phyloP scores from a whole-genome alignment of 2,329 filamentous ascomycete genomes.

The Neonectria hederae region DNA sequence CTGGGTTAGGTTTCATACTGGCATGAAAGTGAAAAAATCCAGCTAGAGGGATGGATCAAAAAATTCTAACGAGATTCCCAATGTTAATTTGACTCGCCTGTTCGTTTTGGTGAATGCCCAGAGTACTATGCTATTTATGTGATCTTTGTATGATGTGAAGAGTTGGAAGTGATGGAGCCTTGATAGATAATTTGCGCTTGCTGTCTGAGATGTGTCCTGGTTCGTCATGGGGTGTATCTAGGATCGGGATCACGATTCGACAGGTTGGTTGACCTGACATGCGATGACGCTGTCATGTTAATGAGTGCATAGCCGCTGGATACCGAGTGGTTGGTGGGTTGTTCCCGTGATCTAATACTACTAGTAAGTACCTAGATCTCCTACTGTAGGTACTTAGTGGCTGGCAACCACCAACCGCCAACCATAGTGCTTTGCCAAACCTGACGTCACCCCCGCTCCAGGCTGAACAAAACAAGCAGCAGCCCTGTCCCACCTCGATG shows the following conservation, averaged over 20 bases:
- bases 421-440: constrained; percentile 8
- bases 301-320: neutral
- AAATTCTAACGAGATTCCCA: constrained; percentile 50
- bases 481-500: constrained; percentile 28
- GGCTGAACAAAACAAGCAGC: constrained; percentile 30
- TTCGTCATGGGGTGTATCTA: neutral
- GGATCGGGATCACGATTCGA: too few species aligned
- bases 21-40: constrained; percentile 50
- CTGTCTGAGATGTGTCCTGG: neutral
- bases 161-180: neutral
- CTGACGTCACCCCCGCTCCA: constrained; percentile 47
- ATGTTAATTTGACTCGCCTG: constrained; percentile 42
- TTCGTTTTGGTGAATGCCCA: constrained; percentile 26
- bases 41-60: constrained; percentile 48
- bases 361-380: too few species aligned
- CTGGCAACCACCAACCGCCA: constrained; percentile 3
- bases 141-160: too few species aligned
- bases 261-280: too few species aligned
- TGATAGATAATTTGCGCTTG: neutral
- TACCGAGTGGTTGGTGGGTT: constrained; percentile 21
- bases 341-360: constrained; percentile 11
- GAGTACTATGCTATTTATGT: neutral
- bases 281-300: constrained; percentile 14
- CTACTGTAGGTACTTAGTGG: neutral
- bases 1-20: constrained; percentile 50